Evolutionary conservation across 208 protist species (phyloP).

Genomic region (Herpetomonas muscarum): DNA sequence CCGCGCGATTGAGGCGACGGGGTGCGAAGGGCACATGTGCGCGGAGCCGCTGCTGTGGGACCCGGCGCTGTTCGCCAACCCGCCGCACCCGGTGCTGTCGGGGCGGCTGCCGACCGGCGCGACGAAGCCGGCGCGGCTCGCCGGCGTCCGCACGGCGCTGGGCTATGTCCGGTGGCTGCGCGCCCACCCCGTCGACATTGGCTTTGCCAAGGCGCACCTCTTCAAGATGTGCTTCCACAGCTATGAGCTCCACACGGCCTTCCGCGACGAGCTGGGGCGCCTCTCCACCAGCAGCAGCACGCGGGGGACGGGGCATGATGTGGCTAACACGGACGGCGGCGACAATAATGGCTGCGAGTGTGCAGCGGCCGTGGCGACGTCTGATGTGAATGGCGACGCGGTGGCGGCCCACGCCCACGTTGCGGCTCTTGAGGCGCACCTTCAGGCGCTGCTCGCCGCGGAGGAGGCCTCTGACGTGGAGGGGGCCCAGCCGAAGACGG

Average conservation of each 20-base stretch:
- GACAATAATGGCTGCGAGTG: slow-evolving; percentile 1
- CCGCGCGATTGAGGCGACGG: slow-evolving; percentile 32
- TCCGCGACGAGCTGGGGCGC: slow-evolving; percentile 35
- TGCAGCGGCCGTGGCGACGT: not conserved
- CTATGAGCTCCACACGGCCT: slow-evolving; percentile 52
- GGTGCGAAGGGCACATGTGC: slow-evolving; percentile 84
- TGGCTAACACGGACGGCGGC: not conserved
- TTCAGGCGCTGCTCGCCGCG: slow-evolving; percentile 21
- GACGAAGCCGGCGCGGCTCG: slow-evolving; percentile 41
- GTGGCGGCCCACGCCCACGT: too few species aligned
- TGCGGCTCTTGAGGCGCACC: slow-evolving; percentile 16
- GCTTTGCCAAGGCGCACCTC: slow-evolving; percentile 83
- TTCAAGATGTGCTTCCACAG: slow-evolving; percentile 89
- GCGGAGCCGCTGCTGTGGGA: slow-evolving; percentile 87
- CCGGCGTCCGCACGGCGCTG: slow-evolving; percentile 37
- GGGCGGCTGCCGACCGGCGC: slow-evolving; percentile 19
- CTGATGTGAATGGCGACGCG: slow-evolving; percentile 1
- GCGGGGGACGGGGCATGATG: slow-evolving; percentile 1
- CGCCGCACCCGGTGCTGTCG: slow-evolving; percentile 25
- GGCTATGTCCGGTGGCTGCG: slow-evolving; percentile 58
- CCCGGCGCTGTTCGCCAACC: slow-evolving; percentile 61
- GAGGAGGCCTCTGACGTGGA: slow-evolving; percentile 28
- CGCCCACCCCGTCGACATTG: slow-evolving; percentile 48
- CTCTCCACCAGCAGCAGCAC: slow-evolving; percentile 20
- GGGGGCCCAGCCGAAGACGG: slow-evolving; percentile 36